Base-by-base conservation (phyloP, 2,329 filamentous ascomycete species). In the Penicillium hordei region DNA sequence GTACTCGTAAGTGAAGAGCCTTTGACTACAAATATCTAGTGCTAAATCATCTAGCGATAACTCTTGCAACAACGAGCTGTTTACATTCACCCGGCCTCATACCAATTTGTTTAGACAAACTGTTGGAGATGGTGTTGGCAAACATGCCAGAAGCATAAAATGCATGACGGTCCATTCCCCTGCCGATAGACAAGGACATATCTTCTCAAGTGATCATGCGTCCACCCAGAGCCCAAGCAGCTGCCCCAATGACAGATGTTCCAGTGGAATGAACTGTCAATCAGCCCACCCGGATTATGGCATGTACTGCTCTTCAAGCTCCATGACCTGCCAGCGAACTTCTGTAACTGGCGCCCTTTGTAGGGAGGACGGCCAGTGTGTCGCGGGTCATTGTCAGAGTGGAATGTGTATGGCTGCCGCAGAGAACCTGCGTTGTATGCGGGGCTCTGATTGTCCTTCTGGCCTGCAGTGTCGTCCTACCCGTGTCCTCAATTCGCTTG, bases 41-140 rank as follows among this genome's bases (percentile, higher is more conserved):
- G 12, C 39, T 45, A 23, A 52, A 23, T 8, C 19, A 31, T 42
- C 17, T 27, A 54, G 52, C 21, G 52, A 48, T 12, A 31, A 39
- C 34, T 29, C 25, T 31, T 54, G 43, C 25, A 31, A 31, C 34
- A 27, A 48, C 27, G 52, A 54, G 27, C 25, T 54, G 15, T 54
- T 54, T 27, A 54, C 52, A 3, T 54, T 48, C 19, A 54, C 34
- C 12, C 43, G 43, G 17, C 52, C 52, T 33, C 52, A 54, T 29
- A 25, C 34, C 10, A 46, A 54, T 15, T 12, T 54, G 15, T 3
- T 48, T 19, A 48, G 29, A 42, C 50, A 4, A 17, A 15, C 21
- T 15, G 33, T 17, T 15, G 29, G 34, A 15, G 52, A 48, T 13
- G 39, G 29, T 10, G 5, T 54, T 19, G 43, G 52, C 9, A 54